Evolutionary conservation across 345 rosid species (phyloP), one percentile per base, ranked within the genome.

Genomic region (Salix brachista): DNA sequence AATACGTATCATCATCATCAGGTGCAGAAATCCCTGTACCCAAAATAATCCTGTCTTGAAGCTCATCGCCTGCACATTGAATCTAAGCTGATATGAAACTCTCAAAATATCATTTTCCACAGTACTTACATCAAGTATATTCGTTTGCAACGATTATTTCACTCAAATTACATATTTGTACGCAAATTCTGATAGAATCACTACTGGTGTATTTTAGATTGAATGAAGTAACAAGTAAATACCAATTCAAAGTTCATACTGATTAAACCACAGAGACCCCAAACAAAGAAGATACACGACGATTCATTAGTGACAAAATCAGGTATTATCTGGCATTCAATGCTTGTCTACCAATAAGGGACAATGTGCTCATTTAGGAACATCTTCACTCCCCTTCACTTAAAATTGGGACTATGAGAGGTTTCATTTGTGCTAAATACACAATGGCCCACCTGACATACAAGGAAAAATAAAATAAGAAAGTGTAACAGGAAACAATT

Each of bases 351-450:
- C 69, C 67, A 44, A 81, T 46, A 79, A 37, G 69, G 30, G 69
- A 36, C 69, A 36, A 56, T 44, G 26, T 23, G 6, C 28, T 18
- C 72, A 56, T 60, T 50, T 17, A 18, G 39, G 30, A 64, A 18
- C 62, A 77, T 68, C 84, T 80, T 87, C 87, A 96, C 80, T 92
- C 99, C 30, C 73, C 88, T 84, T 91, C 98, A 67, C 78, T 93
- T 66, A 93, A 83, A 72, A 96, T 91, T 5, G 99, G 99, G 75
- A 96, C 99, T 30, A 96, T 96, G 77, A 96, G 91, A 2, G 99
- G 99, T 73, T 96, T 93, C 99, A 96, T 89, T 80, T 96, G 98
- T 16, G 98, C 98, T 74, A 96, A 85, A 81, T 96, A 96, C 60
- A 96, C 99, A 82, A 96, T 96, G 14, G 99, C 98, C 97, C 97